phyloP scores from a whole-genome alignment of 2,329 filamentous ascomycete species.

The Trichoderma sp. region DNA sequence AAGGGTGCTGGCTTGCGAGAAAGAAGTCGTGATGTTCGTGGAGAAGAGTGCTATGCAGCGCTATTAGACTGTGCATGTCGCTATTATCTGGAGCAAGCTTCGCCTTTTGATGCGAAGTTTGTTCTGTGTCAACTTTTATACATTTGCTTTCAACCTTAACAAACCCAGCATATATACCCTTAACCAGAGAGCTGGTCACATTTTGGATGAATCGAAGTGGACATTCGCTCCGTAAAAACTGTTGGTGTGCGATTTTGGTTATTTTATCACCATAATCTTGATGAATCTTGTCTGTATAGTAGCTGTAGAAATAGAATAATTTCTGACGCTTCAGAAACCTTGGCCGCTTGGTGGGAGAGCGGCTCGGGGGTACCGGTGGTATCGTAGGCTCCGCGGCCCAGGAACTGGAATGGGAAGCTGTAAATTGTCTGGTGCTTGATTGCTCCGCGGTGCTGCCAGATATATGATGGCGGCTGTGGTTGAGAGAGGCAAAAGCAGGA shows the following conservation, averaged over 20 bases:
- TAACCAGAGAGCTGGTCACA: constrained; percentile 60
- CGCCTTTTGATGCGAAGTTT: constrained; percentile 50
- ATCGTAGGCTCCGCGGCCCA: constrained; percentile 16
- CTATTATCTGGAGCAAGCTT: constrained; percentile 32
- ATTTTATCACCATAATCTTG: background rate
- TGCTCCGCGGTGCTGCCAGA: constrained; percentile 3
- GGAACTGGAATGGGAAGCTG: constrained; percentile 17
- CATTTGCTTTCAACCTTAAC: constrained; percentile 86
- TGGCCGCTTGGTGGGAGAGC: background rate
- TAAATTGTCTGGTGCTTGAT: constrained; percentile 1
- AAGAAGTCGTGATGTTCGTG: constrained; percentile 89
- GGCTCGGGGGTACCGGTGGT: background rate
- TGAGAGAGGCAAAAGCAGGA: constrained; percentile 22
- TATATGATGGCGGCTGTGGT: constrained; percentile 21
- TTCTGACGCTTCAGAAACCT: background rate
- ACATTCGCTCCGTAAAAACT: background rate
- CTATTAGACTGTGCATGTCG: constrained; percentile 66
- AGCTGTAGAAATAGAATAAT: background rate
- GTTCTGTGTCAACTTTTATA: constrained; percentile 75
- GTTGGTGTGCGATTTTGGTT: background rate
- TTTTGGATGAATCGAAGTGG: background rate
- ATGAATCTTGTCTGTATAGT: background rate
- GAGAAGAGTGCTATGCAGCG: constrained; percentile 76
- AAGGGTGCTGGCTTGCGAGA: constrained; percentile 83
- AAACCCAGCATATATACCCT: constrained; percentile 78